Conservation (phyloP, 2,329 filamentous ascomycete species). For the Clarireedia hainanense region DNA sequence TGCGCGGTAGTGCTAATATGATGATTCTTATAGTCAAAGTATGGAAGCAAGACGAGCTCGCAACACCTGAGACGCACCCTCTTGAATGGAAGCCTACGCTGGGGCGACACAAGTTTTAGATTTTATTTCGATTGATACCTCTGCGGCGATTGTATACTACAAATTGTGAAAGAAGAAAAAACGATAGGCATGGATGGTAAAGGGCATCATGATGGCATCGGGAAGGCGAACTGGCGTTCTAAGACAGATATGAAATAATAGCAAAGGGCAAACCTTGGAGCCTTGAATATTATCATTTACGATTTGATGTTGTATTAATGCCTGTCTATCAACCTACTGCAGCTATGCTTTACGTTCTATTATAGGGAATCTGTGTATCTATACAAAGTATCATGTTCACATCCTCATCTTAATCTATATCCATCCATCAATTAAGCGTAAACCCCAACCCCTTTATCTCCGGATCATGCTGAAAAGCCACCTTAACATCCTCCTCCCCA, state of each 20-base stretch:
- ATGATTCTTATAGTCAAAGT: slow-evolving; percentile 60
- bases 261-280: background rate
- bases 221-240: slow-evolving; percentile 12
- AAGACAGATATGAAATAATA: background rate
- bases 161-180: background rate
- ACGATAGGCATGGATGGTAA: slow-evolving; percentile 17
- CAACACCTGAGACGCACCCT: slow-evolving; percentile 85
- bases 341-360: no score
- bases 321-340: no score
- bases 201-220: background rate
- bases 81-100: slow-evolving; percentile 85
- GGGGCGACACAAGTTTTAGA: slow-evolving; percentile 65
- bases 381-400: background rate
- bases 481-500: slow-evolving; percentile 80
- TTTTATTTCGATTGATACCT: slow-evolving; percentile 10
- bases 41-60: slow-evolving; percentile 89
- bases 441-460: slow-evolving; percentile 58
- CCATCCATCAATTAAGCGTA: slow-evolving; percentile 9
- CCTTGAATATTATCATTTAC: background rate
- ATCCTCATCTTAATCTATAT: background rate
- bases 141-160: background rate
- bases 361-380: background rate
- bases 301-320: background rate
- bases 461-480: slow-evolving; percentile 78
- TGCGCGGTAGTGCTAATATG: slow-evolving; percentile 21